Percentiles rank a stretch among this genome's conserved stretches.
Conservation (phyloP, 768 basidiomycete genomes). For the Auricularia sp. region DNA sequence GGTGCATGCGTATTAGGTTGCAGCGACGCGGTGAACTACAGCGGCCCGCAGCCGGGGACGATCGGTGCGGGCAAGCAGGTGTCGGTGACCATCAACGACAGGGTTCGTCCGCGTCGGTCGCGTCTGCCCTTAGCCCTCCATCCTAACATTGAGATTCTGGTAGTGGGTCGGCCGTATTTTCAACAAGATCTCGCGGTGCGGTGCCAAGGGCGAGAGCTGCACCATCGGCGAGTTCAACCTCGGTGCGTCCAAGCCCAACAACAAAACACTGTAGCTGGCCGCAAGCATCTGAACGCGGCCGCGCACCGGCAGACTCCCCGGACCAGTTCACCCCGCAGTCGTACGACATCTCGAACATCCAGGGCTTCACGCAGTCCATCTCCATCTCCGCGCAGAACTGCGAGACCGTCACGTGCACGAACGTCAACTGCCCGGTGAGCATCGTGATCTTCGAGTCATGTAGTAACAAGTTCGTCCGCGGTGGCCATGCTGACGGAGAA, state of each 20-base stretch:
- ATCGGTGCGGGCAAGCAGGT: constrained; percentile 15
- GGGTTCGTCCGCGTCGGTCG: neutral
- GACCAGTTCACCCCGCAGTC: constrained; percentile 19
- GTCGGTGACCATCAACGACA: neutral
- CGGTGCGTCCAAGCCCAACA: neutral
- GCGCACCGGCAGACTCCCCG: constrained; percentile 9
- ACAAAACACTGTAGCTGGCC: too few species aligned
- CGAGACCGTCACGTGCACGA: constrained; percentile 30
- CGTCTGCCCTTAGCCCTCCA: constrained; percentile 4
- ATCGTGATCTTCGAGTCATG: neutral
- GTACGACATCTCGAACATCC: constrained; percentile 37
- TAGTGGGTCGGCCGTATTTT: constrained; percentile 37
- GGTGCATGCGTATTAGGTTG: neutral
- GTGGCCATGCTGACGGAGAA: neutral
- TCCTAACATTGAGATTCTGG: constrained; percentile 3
- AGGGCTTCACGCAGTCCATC: constrained; percentile 33
- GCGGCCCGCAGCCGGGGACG: constrained; percentile 25
- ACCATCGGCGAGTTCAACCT: constrained; percentile 33
- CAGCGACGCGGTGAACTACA: constrained; percentile 19
- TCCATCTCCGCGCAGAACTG: constrained; percentile 27
- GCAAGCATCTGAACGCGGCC: neutral
- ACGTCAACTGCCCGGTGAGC: neutral
- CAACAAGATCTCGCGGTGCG: constrained; percentile 28
- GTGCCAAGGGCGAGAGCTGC: constrained; percentile 29
- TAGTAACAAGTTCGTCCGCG: too few species aligned